Evolutionary conservation across 2,329 filamentous ascomycete species (phyloP), one percentile per base, ranked within the genome.

Genomic region (Aspergillus intermedius): DNA sequence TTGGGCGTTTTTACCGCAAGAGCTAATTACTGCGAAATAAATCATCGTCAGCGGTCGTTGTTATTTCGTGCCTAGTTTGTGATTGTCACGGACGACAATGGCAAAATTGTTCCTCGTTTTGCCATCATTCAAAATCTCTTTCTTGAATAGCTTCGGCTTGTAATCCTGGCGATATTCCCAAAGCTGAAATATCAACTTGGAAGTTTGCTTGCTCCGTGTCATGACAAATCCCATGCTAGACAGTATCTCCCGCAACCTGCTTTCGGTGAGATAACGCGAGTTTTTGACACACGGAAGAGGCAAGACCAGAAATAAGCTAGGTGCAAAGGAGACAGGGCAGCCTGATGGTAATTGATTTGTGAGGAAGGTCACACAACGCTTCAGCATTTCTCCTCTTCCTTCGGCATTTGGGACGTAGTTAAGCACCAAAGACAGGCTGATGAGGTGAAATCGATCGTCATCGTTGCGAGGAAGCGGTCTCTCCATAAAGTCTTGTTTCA

Each of bases 401-500:
- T 72, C 71, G 3, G 89, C 79, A 57, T 91, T 84, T 0, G 91
- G 88, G 3, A 97, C 91, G 63, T 90, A 98, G 68, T 98, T 98
- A 54, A 98, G 76, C 4, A 98, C 93, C 46, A 98, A 74, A 7
- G 90, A 95, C 21, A 98, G 75, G 44, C 90, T 95, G 60, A 98
- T 85, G 45, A 97, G 81, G 64, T 98, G 88, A 64, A 97, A 97
- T 19, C 74, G 75, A 37, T 90, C 83, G 5, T 78, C 73, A 19
- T 77, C 64, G 6, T 56, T 66, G 4, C 45, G 28, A 0, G 91
- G 91, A 3, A 91, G 68, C 0, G 90, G 87, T 22, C 90, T 79
- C 57, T 88, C 73, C 91, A 98, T 95, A 62, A 98, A 97, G 67
- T 98, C 89, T 64, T 96, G 89, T 67, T 94, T 83, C 49, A 83